These are phyloP conservation scores for Xylaria arbuscula DNA, from an alignment of 2,329 filamentous ascomycete species.

Conservation along the genomic window DNA sequence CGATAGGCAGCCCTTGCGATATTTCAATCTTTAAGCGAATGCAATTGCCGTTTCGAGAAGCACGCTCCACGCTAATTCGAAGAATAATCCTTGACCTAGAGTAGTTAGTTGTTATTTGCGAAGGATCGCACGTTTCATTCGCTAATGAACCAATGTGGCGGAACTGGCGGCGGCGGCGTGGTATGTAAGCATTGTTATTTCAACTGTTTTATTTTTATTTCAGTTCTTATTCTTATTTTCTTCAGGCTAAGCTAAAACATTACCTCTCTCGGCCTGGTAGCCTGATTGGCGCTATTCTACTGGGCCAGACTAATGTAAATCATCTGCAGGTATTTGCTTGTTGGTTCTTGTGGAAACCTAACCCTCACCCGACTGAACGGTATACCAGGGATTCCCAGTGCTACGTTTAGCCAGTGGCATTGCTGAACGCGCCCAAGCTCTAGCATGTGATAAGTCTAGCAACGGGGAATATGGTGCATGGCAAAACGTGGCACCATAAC, in stretches of 20 bases:
- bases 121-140: constrained; percentile 20
- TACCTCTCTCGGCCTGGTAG: constrained; percentile 6
- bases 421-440: constrained; percentile 29
- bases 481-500: constrained; percentile 32
- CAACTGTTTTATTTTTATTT: background rate
- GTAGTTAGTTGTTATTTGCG: constrained; percentile 19
- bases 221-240: background rate
- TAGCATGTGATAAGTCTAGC: constrained; percentile 10
- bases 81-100: constrained; percentile 10
- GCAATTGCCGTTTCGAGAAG: constrained; percentile 14
- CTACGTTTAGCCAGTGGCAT: constrained; percentile 29
- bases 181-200: background rate
- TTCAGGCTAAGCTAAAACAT: background rate
- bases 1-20: background rate
- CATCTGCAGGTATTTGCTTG: background rate
- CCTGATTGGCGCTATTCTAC: constrained; percentile 2
- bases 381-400: constrained; percentile 24
- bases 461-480: constrained; percentile 6
- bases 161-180: constrained; percentile 2
- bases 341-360: constrained; percentile 13
- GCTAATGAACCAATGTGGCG: constrained; percentile 17
- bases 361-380: constrained; percentile 31
- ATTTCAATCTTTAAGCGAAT: background rate
- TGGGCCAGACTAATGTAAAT: background rate
- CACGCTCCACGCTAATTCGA: constrained; percentile 21